A percentile compares a stretch with the other conserved stretches of the same genome.
Conservation (phyloP, 164 flowering plant species). For the Tetracentron sinense region DNA sequence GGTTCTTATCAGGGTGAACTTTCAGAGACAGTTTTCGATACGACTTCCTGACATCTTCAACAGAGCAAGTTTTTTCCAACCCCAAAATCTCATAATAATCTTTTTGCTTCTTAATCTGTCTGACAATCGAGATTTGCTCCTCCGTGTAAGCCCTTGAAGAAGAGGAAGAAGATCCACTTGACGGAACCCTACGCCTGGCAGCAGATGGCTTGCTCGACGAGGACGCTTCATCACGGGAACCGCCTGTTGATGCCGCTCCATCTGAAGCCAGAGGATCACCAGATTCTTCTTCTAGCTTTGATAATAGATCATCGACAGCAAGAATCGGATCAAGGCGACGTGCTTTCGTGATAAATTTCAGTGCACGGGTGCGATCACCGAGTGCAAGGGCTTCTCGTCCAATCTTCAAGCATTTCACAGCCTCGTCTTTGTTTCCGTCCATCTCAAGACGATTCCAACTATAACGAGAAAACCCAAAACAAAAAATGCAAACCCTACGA, state of each 20-base stretch:
- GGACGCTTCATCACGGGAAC: background rate
- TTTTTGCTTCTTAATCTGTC: too few relatives aligned
- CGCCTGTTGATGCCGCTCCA: background rate
- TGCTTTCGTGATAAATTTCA: too few relatives aligned
- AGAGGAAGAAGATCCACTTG: constrained; percentile 34
- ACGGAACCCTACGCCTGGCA: constrained; percentile 27
- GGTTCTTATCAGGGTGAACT: constrained; percentile 89
- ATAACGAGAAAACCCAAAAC: constrained; percentile 4
- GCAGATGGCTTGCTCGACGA: constrained; percentile 6
- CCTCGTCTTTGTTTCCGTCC: constrained; percentile 95
- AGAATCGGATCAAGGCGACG: constrained; percentile 74
- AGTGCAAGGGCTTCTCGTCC: constrained; percentile 50
- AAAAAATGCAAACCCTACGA: constrained; percentile 1
- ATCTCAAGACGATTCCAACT: constrained; percentile 22
- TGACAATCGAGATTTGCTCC: too few relatives aligned
- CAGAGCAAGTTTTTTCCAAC: constrained; percentile 55
- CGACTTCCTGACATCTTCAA: constrained; percentile 80
- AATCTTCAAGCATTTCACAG: constrained; percentile 68
- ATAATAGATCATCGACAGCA: constrained; percentile 52
- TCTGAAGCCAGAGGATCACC: constrained; percentile 2
- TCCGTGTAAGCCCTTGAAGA: too few relatives aligned
- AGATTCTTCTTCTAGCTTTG: constrained; percentile 27
- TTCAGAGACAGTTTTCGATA: constrained; percentile 78
- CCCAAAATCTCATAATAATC: too few relatives aligned
- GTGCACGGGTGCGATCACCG: constrained; percentile 65